Base-by-base conservation (phyloP, 2,329 filamentous ascomycete genomes). In the Colletotrichum sp. region DNA sequence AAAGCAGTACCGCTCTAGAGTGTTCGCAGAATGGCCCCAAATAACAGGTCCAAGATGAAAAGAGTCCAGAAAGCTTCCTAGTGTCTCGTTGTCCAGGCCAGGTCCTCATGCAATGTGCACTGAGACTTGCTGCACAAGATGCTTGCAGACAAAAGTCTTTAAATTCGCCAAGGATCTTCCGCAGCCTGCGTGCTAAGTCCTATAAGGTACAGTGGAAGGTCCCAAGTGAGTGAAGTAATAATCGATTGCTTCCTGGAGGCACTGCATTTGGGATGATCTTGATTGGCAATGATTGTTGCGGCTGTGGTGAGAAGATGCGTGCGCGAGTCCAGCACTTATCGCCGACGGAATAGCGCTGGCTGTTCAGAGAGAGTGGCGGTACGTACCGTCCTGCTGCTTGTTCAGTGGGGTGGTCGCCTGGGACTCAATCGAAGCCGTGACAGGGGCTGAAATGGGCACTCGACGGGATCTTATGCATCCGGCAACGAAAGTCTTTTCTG, bases 1-100 rank as follows among this genome's bases (percentile, higher is more conserved):
- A 19, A 19, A 39, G 36, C 5, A 11, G 16, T 5, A 39, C 5
- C 16, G 5, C 16, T 39, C 36, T 39, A 0, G 5, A 39, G 1
- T 19, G 0, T 39, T 39, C 36, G 0, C 16, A 39, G 36, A 39
- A 6, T 39, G 16, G 16, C 16, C 36, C 36, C 1, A 0, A 1
- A 2, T 39, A 2, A 19, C 0, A 3, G 36, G 36, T 39, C 36
- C 2, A 9, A 11, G 16, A 39, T 39, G 0, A 39, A 9, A 19
- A 39, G 36, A 39, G 16, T 19, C 16, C 5, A 39, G 36, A 39
- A 19, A 39, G 19, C 39, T 44, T 6, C 0, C 39, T 44, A 9
- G 39, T 25, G 25, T 25, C 25, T 25, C 25, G 25, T 25, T 25
- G 25, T 25, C 25, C 25, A 25, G 25, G 25, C 25, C 25, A 25